Evolutionary conservation across 768 basidiomycete species (phyloP).

Genomic region (Artomyces pyxidatus): DNA sequence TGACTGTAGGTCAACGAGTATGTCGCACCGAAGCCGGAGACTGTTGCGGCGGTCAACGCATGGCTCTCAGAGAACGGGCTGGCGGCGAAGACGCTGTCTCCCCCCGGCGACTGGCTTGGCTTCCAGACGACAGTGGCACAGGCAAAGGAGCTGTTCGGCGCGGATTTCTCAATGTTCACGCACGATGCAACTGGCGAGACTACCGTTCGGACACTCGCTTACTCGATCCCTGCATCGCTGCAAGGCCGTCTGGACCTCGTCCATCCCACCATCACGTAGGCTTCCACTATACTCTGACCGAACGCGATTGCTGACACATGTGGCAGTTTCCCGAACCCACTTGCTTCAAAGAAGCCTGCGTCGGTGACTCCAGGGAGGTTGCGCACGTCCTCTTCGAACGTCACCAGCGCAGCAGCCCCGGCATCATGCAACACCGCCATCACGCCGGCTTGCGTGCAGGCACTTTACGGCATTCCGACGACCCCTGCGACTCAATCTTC

Average conservation of each 20-base stretch:
- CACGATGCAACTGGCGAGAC: conserved; percentile 6
- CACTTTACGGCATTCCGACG: conserved; percentile 28
- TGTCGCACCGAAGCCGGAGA: background rate
- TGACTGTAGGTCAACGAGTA: background rate
- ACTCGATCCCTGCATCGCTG: conserved; percentile 4
- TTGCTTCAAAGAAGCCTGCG: too few relatives aligned
- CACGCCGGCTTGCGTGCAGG: conserved; percentile 26
- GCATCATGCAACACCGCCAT: conserved; percentile 4
- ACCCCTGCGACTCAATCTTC: conserved; percentile 18
- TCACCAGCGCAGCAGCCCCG: background rate
- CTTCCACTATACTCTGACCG: too few relatives aligned
- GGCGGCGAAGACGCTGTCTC: conserved; percentile 5
- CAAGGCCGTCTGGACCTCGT: conserved; percentile 11
- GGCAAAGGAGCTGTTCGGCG: background rate
- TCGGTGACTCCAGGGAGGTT: too few relatives aligned
- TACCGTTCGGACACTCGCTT: conserved; percentile 5
- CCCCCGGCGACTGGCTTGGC: conserved; percentile 10
- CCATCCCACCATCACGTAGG: conserved; percentile 15
- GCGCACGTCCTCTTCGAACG: too few relatives aligned
- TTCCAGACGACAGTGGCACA: background rate
- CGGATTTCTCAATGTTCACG: background rate
- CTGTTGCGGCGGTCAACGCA: background rate
- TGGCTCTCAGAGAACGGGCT: conserved; percentile 10
- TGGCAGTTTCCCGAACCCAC: background rate
- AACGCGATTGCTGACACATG: background rate